A percentile compares a stretch with the other conserved stretches of the same genome.
Conservation (phyloP, 768 basidiomycete species). For the Pholiota conissans region DNA sequence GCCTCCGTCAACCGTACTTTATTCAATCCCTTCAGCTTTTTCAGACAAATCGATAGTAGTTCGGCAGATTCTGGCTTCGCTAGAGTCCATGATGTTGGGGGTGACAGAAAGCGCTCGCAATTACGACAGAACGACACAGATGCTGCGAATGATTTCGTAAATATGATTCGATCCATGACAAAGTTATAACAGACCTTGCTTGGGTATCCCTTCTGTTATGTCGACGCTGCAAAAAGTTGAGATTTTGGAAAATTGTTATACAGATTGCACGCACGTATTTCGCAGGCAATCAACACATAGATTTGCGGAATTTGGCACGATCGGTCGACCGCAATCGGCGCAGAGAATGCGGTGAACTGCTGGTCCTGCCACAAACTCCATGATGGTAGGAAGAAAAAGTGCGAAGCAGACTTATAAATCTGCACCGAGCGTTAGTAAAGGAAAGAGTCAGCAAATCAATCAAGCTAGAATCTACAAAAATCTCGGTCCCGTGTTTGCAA, state of each 20-base stretch:
- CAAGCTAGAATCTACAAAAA: neutral
- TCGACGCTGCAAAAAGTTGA: slow-evolving; percentile 63
- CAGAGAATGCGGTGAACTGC: slow-evolving; percentile 83
- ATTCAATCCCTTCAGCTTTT: slow-evolving; percentile 90
- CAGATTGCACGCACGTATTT: slow-evolving; percentile 62
- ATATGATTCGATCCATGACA: no score
- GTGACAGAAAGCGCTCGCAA: slow-evolving; percentile 93
- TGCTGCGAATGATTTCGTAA: slow-evolving; percentile 43
- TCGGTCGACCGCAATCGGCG: slow-evolving; percentile 90
- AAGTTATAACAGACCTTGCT: slow-evolving; percentile 74
- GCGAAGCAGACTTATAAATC: neutral
- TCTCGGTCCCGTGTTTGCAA: neutral
- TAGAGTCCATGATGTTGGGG: slow-evolving; percentile 83
- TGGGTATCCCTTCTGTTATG: slow-evolving; percentile 97
- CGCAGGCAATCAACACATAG: slow-evolving; percentile 86
- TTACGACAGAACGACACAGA: slow-evolving; percentile 93
- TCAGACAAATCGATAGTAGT: slow-evolving; percentile 90
- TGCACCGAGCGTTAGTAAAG: slow-evolving; percentile 16
- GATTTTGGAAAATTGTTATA: neutral
- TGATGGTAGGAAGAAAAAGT: slow-evolving; percentile 26
- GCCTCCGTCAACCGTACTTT: slow-evolving; percentile 98
- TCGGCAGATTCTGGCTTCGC: slow-evolving; percentile 91
- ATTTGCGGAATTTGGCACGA: slow-evolving; percentile 91
- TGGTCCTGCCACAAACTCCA: slow-evolving; percentile 80
- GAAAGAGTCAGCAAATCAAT: slow-evolving; percentile 2